Percentiles rank a stretch among this genome's conserved stretches.
Conservation (phyloP, 441 rosid genomes). For the Omphalea diandra region DNA sequence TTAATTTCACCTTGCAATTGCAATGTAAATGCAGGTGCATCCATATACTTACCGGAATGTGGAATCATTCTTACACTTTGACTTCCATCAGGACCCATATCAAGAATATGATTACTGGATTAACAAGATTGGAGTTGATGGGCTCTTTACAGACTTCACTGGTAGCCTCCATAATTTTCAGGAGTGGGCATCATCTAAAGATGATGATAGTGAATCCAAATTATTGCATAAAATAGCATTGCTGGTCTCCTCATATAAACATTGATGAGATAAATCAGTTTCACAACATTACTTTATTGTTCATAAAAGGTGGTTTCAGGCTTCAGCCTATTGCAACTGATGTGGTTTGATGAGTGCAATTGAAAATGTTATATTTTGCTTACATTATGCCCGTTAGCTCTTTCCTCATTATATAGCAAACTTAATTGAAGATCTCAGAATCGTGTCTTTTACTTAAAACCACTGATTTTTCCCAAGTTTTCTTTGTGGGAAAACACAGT, state of each 20-base stretch:
- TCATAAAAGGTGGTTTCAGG: neutral
- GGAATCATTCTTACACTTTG: slow-evolving; percentile 54
- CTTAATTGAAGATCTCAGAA: neutral
- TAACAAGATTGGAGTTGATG: slow-evolving; percentile 78
- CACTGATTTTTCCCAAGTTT: too few relatives aligned
- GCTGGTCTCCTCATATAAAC: slow-evolving; percentile 37
- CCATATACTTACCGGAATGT: slow-evolving; percentile 89
- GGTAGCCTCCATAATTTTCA: slow-evolving; percentile 75
- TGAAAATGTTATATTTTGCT: neutral
- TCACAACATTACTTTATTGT: neutral
- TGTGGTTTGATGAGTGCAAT: neutral
- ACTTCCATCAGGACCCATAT: slow-evolving; percentile 76
- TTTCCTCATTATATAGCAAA: neutral
- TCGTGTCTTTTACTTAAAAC: too few relatives aligned
- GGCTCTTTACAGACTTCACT: slow-evolving; percentile 91
- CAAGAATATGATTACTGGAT: slow-evolving; percentile 79
- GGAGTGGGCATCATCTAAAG: slow-evolving; percentile 44
- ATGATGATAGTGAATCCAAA: slow-evolving; percentile 27
- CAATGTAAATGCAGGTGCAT: slow-evolving; percentile 59
- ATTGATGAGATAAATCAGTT: slow-evolving; percentile 3
- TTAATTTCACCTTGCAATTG: neutral
- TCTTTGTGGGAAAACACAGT: too few relatives aligned
- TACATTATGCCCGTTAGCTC: neutral
- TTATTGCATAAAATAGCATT: slow-evolving; percentile 41
- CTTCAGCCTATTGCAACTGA: neutral